phyloP scores from a whole-genome alignment of 352 stramenopile genomes.

The Phytophthora hibernalis region DNA sequence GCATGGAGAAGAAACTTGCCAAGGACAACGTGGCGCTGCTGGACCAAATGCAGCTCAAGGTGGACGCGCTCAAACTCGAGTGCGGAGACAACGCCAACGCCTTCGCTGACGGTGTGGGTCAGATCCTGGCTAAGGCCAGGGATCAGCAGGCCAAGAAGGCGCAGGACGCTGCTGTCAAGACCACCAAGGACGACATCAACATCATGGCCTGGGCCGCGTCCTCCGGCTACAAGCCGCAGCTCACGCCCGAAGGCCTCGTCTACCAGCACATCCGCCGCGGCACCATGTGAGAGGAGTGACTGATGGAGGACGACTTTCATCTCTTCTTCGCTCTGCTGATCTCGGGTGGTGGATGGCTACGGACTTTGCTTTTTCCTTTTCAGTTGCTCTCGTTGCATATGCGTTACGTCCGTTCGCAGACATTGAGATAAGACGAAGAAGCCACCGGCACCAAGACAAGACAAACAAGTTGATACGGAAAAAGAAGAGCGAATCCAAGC shows the following conservation, averaged over 20 bases:
- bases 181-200: slow-evolving; percentile 71
- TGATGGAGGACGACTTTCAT: slow-evolving; percentile 15
- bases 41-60: slow-evolving; percentile 72
- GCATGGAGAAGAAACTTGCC: slow-evolving; percentile 75
- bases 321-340: slow-evolving; percentile 4
- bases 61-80: slow-evolving; percentile 63
- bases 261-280: slow-evolving; percentile 81
- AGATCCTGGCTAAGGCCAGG: slow-evolving; percentile 56
- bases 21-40: slow-evolving; percentile 77
- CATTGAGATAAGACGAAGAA: slow-evolving; percentile 7
- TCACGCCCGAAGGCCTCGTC: slow-evolving; percentile 57
- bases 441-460: slow-evolving; percentile 15
- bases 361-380: slow-evolving; percentile 28
- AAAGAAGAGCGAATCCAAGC: not conserved
- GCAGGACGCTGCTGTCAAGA: slow-evolving; percentile 49
- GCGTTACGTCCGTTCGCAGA: slow-evolving; percentile 12
- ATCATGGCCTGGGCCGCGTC: slow-evolving; percentile 48
- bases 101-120: slow-evolving; percentile 61
- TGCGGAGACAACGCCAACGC: slow-evolving; percentile 68
- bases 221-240: slow-evolving; percentile 39
- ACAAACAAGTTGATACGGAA: slow-evolving; percentile 28
- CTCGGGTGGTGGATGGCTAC: slow-evolving; percentile 5
- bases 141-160: slow-evolving; percentile 66
- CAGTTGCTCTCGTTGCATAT: slow-evolving; percentile 24
- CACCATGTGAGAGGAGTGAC: slow-evolving; percentile 62